Evolutionary conservation across 257 asterid genomes (phyloP).

Genomic region (Gentiana straminea): DNA sequence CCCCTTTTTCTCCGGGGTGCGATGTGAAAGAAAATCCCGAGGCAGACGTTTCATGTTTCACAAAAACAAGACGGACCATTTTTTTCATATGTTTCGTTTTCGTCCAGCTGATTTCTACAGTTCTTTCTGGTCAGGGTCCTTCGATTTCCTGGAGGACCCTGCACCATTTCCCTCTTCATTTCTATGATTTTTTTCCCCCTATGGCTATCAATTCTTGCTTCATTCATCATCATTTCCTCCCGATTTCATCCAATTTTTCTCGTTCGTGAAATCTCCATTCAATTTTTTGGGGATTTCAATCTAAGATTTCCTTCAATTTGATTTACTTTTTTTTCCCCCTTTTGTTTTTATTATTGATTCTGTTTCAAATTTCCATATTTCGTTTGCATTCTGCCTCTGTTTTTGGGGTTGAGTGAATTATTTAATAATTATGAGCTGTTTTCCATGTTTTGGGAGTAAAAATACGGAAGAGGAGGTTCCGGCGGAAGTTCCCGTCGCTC

Average conservation of each 20-base stretch:
- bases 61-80: conserved; percentile 20
- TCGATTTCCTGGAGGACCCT: conserved; percentile 75
- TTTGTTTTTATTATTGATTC: neutral
- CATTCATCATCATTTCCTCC: neutral
- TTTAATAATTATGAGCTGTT: conserved; percentile 46
- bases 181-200: neutral
- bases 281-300: neutral
- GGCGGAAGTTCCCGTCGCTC: conserved; percentile 37
- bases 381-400: neutral
- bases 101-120: conserved; percentile 16
- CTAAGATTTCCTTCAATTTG: neutral
- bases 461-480: conserved; percentile 14
- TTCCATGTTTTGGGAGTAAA: conserved; percentile 66
- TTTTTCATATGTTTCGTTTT: conserved; percentile 31
- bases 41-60: conserved; percentile 18
- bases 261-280: neutral
- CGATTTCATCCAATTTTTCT: neutral
- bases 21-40: conserved; percentile 18
- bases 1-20: conserved; percentile 44
- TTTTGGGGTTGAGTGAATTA: conserved; percentile 13
- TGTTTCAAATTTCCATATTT: neutral
- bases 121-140: conserved; percentile 52
- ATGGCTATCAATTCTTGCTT: neutral
- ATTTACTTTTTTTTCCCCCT: neutral
- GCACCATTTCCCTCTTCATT: neutral